Conservation (phyloP, 768 basidiomycete species). For the Amanita subjunquillea region DNA sequence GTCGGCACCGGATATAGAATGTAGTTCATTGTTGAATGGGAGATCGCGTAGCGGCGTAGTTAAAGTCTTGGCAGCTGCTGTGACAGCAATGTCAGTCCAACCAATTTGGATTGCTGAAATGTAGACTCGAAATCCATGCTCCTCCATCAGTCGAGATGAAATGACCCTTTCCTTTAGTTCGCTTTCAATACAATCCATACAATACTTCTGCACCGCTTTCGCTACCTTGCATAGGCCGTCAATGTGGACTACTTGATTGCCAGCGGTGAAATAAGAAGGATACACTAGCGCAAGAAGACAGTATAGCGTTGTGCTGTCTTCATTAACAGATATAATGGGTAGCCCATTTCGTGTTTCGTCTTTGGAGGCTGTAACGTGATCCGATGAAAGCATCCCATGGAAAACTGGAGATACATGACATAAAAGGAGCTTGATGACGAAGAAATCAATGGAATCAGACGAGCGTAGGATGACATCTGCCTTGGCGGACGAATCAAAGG, state of each 20-base stretch:
- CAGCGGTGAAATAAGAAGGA: not conserved
- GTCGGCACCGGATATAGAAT: not conserved
- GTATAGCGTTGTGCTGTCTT: slow-evolving; percentile 4
- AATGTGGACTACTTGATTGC: not conserved
- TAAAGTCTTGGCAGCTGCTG: not conserved
- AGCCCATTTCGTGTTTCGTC: not conserved
- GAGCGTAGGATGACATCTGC: slow-evolving; percentile 16
- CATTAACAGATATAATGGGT: slow-evolving; percentile 7
- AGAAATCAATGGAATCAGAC: slow-evolving; percentile 16
- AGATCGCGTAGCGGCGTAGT: not conserved
- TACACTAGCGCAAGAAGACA: slow-evolving; percentile 3
- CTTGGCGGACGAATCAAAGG: slow-evolving; percentile 3
- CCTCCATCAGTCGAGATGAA: not conserved
- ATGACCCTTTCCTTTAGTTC: not conserved
- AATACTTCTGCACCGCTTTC: not conserved
- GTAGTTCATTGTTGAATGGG: not conserved
- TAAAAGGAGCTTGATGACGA: slow-evolving; percentile 16
- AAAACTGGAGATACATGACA: slow-evolving; percentile 21
- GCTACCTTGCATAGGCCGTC: not conserved
- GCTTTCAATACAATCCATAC: not conserved
- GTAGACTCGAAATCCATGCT: not conserved
- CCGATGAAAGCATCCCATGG: slow-evolving; percentile 18
- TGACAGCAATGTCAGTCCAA: not conserved
- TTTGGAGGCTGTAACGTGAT: not conserved
- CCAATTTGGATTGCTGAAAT: not conserved